These are phyloP conservation scores for Alternaria sp. DNA, from an alignment of 2,329 filamentous ascomycete species.

Conservation along the genomic window DNA sequence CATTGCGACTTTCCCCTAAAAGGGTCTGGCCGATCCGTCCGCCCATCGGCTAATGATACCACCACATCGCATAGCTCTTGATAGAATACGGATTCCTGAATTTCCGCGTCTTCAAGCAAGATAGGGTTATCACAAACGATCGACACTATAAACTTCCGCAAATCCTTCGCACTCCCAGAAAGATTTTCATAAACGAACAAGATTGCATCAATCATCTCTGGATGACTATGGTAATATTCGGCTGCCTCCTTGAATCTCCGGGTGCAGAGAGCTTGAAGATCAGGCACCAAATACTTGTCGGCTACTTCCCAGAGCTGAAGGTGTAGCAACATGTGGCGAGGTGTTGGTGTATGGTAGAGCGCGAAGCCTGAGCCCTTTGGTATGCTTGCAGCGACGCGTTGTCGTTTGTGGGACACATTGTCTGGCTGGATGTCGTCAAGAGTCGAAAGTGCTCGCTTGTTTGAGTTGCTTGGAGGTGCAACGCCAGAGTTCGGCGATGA, in stretches of 20 bases:
- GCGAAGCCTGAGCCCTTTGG: not conserved
- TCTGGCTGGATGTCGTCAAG: not conserved
- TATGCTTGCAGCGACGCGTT: not conserved
- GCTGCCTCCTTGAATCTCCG: not conserved
- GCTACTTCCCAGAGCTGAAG: not conserved
- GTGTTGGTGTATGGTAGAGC: not conserved
- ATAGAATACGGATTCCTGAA: not conserved
- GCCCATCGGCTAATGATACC: not conserved
- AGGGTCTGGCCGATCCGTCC: not conserved
- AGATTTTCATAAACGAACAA: not conserved
- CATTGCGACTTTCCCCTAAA: not conserved
- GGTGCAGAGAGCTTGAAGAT: not conserved
- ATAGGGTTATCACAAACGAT: not conserved
- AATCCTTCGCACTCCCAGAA: not conserved
- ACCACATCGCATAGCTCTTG: not conserved
- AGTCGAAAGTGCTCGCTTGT: not conserved
- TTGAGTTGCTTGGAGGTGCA: not conserved
- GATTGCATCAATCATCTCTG: not conserved
- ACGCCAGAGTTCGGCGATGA: not conserved
- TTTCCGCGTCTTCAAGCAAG: not conserved
- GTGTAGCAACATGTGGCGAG: not conserved
- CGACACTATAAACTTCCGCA: not conserved
- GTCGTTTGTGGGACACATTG: not conserved
- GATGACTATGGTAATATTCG: not conserved
- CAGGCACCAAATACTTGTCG: not conserved